Base-by-base conservation (phyloP, 2,329 filamentous ascomycete genomes). In the Stromatinia cepivora region DNA sequence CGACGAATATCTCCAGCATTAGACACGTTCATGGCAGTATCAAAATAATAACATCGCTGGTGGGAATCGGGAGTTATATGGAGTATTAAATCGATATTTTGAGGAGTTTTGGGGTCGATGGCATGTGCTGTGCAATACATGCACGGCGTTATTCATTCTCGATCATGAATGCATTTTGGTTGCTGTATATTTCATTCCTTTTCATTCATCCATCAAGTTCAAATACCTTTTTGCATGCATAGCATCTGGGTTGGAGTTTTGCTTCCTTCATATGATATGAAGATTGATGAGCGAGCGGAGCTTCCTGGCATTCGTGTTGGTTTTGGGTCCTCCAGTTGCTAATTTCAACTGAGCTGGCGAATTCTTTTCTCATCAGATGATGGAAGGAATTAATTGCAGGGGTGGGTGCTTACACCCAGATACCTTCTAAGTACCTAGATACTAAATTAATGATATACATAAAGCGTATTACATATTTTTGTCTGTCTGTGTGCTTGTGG, bases 181-280 rank as follows among this genome's bases (percentile, higher is more conserved):
- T 34, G 63, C 25, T 66, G 34, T 34, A 42, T 28, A 34, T 65
- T 53, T 65, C n/a, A 34, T 66, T 66, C 3, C 10, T n/a, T 34
- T 42, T 45, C 42, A 17, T 57, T 42, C 50, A 66, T 56, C 20
- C 63, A 57, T 57, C 52, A 45, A 54, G 48, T 57, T 56, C 31
- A 66, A 56, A 66, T 66, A 66, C 63, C 48, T 57, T 31, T 66
- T 66, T 66, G 50, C 63, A 66, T 66, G 63, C 50, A 56, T 45
- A 57, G 50, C 36, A 66, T 57, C 28, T 42, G 50, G 25, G 57
- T 66, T 57, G 50, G 63, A 66, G 63, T 57, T 66, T 57, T 66
- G 10, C 50, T 15, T 56, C 25, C 34, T 28, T 52, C n/a, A 64
- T 39, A 28, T 22, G 22, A 64, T 39, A 52, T 52, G 61, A 64